phyloP scores from a whole-genome alignment of 305 asterid species.

The Salvia sclarea region DNA sequence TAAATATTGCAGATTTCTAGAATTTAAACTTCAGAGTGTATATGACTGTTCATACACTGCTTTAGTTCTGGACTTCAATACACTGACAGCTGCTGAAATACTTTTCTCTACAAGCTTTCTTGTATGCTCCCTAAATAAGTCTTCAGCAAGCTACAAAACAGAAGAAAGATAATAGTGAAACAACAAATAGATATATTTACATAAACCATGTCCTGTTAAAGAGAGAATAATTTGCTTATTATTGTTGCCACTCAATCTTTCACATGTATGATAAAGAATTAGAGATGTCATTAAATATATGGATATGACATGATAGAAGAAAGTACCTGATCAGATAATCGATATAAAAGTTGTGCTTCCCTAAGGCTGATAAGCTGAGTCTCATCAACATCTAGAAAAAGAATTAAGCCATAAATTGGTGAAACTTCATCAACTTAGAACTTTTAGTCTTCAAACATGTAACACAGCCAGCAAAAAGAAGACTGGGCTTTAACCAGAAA shows the following conservation, averaged over 20 bases:
- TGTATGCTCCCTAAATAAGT: constrained; percentile 85
- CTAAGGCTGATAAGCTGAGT: constrained; percentile 76
- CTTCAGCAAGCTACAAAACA: constrained; percentile 77
- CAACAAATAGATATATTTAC: constrained; percentile 7
- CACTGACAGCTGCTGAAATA: constrained; percentile 67
- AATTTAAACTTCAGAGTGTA: constrained; percentile 27
- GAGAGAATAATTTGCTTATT: background rate
- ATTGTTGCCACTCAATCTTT: constrained; percentile 2
- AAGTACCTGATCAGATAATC: constrained; percentile 89
- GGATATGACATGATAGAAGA: constrained; percentile 26
- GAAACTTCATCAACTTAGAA: constrained; percentile 25
- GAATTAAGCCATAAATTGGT: constrained; percentile 26
- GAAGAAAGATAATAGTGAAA: constrained; percentile 25
- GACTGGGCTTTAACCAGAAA: background rate
- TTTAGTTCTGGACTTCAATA: constrained; percentile 79
- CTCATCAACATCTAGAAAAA: constrained; percentile 67
- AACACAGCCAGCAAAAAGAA: constrained; percentile 11
- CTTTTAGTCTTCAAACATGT: constrained; percentile 1
- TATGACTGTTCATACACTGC: constrained; percentile 48
- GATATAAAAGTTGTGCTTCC: constrained; percentile 83
- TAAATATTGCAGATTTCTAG: constrained; percentile 23
- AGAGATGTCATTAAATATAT: constrained; percentile 7
- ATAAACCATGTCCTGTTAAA: constrained; percentile 12
- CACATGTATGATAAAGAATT: background rate
- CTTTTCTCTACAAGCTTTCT: constrained; percentile 81